phyloP scores from a whole-genome alignment of 2,329 filamentous ascomycete genomes.

The Colletotrichum sp. region DNA sequence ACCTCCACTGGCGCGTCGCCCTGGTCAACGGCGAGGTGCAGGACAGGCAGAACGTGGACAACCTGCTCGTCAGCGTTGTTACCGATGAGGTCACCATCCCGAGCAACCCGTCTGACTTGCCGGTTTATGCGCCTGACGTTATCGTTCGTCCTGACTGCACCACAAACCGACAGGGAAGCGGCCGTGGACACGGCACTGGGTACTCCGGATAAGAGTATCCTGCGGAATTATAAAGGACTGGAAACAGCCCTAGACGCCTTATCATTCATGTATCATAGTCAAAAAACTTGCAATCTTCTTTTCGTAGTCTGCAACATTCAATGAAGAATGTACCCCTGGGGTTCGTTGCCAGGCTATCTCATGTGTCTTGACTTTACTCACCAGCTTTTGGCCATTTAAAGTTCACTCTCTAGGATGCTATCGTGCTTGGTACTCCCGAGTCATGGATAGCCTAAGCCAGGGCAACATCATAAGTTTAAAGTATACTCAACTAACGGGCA shows the following conservation, averaged over 20 bases:
- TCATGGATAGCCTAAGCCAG: neutral
- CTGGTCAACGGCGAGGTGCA: slow-evolving; percentile 25
- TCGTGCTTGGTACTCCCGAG: too few relatives aligned
- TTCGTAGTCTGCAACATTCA: too few relatives aligned
- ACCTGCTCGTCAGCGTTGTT: slow-evolving; percentile 6
- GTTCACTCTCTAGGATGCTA: too few relatives aligned
- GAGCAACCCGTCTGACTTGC: neutral
- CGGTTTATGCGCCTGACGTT: neutral
- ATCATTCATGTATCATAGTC: neutral
- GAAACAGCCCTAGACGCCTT: neutral
- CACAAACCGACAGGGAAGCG: neutral
- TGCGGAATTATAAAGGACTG: neutral
- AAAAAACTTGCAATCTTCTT: too few relatives aligned
- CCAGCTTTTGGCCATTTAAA: too few relatives aligned
- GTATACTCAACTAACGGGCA: fast-evolving
- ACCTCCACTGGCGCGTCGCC: slow-evolving; percentile 29
- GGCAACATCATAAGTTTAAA: fast-evolving
- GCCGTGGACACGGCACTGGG: slow-evolving; percentile 4
- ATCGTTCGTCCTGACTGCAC: neutral
- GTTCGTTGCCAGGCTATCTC: too few relatives aligned
- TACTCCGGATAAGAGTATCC: neutral
- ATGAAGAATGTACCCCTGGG: too few relatives aligned
- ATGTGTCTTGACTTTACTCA: too few relatives aligned
- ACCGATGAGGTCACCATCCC: slow-evolving; percentile 12
- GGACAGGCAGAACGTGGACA: neutral